Conservation (phyloP, 2,329 filamentous ascomycete genomes). For the Colletotrichum tanaceti region DNA sequence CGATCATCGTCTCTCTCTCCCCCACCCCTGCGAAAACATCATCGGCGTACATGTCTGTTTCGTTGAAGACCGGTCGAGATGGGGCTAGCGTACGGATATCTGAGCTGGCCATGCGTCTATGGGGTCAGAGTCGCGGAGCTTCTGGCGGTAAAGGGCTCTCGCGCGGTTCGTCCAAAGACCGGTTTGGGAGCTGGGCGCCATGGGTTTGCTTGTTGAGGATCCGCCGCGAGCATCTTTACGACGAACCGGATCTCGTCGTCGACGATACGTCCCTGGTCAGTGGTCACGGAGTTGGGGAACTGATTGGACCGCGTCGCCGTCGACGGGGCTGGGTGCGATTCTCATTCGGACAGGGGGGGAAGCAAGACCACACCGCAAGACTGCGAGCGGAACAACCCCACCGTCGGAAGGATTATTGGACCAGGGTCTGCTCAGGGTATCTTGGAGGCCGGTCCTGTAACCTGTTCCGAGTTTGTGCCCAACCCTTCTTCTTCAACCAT, state of each 20-base stretch:
- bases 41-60: conserved; percentile 18
- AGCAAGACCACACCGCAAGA: conserved; percentile 34
- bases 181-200: conserved; percentile 14
- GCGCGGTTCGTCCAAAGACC: conserved; percentile 26
- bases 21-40: background rate
- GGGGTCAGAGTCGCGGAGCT: conserved; percentile 22
- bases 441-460: conserved; percentile 15
- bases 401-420: conserved; percentile 4
- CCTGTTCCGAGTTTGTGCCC: too few relatives aligned
- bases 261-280: background rate
- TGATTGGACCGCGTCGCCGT: conserved; percentile 24
- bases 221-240: conserved; percentile 2
- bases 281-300: background rate
- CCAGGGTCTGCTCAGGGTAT: conserved; percentile 18
- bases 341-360: conserved; percentile 20
- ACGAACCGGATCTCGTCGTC: conserved; percentile 32
- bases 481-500: conserved; percentile 9
- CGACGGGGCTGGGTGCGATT: conserved; percentile 16
- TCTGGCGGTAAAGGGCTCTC: conserved; percentile 33
- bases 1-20: background rate
- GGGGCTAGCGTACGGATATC: conserved; percentile 28
- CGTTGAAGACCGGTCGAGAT: conserved; percentile 21
- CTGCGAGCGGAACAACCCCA: conserved; percentile 23
- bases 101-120: conserved; percentile 23
- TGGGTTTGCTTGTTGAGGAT: conserved; percentile 29